Percentiles rank a stretch among this genome's conserved stretches.
phyloP scores from a whole-genome alignment of 805 yeast species.

The Nakazawaea ernobii region DNA sequence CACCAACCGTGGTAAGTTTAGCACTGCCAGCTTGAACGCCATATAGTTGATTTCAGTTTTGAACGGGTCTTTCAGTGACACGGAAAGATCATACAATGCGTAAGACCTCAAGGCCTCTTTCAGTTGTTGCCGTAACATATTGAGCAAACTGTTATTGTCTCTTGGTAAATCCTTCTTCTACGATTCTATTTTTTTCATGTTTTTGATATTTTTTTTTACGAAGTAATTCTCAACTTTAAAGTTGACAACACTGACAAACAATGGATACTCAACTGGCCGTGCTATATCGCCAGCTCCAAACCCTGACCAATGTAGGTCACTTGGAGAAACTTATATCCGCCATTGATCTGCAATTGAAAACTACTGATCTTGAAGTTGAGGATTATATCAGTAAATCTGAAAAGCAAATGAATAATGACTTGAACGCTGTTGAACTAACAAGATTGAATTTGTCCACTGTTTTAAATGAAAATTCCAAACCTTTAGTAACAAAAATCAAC shows the following conservation, averaged over 20 bases:
- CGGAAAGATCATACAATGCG: not conserved
- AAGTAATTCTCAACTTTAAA: not conserved
- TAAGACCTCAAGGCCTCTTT: not conserved
- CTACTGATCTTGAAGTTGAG: not conserved
- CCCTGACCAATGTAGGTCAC: not conserved
- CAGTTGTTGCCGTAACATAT: not conserved
- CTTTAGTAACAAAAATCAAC: slow-evolving; percentile 46
- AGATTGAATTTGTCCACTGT: slow-evolving; percentile 6
- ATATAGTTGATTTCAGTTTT: not conserved
- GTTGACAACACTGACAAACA: not conserved
- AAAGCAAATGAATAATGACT: not conserved
- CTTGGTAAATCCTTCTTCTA: not conserved
- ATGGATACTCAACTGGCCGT: not conserved
- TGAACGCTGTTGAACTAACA: slow-evolving; percentile 3
- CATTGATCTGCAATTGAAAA: not conserved
- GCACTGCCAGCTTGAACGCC: slow-evolving; percentile 3
- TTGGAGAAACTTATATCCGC: slow-evolving; percentile 2
- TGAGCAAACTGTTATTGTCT: no score
- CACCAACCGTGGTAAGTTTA: slow-evolving; percentile 10
- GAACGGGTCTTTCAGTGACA: not conserved
- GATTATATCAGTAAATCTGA: not conserved
- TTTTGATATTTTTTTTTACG: not conserved
- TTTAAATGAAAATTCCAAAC: slow-evolving; percentile 36
- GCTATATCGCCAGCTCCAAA: slow-evolving; percentile 6
- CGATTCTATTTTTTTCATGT: not conserved